Evolutionary conservation across 2,329 filamentous ascomycete genomes (phyloP).

Genomic region (Teratosphaeria zuluensis): DNA sequence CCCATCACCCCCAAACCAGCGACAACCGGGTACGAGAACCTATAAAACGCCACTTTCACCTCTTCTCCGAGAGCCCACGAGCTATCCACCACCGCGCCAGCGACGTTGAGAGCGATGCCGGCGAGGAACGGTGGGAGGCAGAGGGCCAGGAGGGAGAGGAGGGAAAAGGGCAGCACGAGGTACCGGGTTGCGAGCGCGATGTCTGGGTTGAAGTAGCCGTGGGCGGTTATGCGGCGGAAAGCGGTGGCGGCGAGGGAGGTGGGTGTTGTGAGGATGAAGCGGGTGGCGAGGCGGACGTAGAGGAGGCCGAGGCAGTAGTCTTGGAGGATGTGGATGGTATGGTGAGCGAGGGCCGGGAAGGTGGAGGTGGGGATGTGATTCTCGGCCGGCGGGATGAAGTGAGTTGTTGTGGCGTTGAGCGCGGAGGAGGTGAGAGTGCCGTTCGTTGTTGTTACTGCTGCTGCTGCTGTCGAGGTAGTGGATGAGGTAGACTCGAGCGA

Average conservation of each 20-base stretch:
- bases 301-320: constrained; percentile 89
- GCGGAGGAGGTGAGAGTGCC: background rate
- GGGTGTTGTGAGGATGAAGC: constrained; percentile 58
- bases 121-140: constrained; percentile 52
- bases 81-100: background rate
- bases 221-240: constrained; percentile 55
- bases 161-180: constrained; percentile 66
- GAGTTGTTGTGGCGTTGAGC: constrained; percentile 10
- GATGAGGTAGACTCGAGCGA: constrained; percentile 5
- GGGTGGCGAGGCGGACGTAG: constrained; percentile 71
- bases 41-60: constrained; percentile 37
- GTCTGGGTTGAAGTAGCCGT: constrained; percentile 72
- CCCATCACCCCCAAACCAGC: constrained; percentile 6
- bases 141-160: constrained; percentile 55
- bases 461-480: background rate
- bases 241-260: constrained; percentile 64
- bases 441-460: background rate
- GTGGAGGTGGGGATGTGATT: background rate
- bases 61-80: background rate
- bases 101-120: constrained; percentile 19
- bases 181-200: constrained; percentile 69
- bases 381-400: background rate
- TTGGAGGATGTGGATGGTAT: constrained; percentile 80
- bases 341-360: constrained; percentile 31
- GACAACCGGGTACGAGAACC: constrained; percentile 62